A percentile compares a stretch with the other conserved stretches of the same genome.
phyloP scores from a whole-genome alignment of 257 asterid species.

The Solanum okadae region DNA sequence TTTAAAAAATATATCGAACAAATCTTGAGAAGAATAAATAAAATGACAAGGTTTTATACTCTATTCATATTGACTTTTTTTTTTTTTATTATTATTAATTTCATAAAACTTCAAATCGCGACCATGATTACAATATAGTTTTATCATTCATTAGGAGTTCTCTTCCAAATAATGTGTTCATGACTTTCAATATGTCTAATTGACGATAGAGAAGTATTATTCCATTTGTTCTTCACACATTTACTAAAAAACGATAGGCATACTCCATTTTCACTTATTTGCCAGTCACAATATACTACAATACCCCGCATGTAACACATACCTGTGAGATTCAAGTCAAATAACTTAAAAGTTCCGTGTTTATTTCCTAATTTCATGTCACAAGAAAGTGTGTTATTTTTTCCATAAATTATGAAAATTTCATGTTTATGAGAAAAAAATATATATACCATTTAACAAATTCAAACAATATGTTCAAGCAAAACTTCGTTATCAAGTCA shows the following conservation, averaged over 20 bases:
- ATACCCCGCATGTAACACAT: background rate
- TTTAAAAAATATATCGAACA: too few species aligned
- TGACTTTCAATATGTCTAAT: background rate
- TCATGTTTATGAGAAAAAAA: too few species aligned
- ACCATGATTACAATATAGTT: background rate
- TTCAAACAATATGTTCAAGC: too few species aligned
- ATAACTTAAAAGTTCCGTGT: background rate
- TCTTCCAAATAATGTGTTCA: background rate
- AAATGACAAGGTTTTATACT: too few species aligned
- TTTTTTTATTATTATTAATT: background rate
- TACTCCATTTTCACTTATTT: background rate
- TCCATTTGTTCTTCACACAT: background rate
- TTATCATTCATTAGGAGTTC: background rate
- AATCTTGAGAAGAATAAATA: too few species aligned
- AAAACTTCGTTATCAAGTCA: too few species aligned
- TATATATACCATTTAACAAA: too few species aligned
- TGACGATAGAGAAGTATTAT: background rate
- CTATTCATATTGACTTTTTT: background rate
- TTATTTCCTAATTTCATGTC: background rate
- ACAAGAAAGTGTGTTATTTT: background rate
- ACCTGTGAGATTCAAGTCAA: background rate
- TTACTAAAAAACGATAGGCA: background rate
- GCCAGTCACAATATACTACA: background rate
- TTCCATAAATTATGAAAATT: too few species aligned
- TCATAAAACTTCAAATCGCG: background rate